Evolutionary conservation across 176 grass and related monocot genomes (phyloP).

Genomic region (Carex kokanica): DNA sequence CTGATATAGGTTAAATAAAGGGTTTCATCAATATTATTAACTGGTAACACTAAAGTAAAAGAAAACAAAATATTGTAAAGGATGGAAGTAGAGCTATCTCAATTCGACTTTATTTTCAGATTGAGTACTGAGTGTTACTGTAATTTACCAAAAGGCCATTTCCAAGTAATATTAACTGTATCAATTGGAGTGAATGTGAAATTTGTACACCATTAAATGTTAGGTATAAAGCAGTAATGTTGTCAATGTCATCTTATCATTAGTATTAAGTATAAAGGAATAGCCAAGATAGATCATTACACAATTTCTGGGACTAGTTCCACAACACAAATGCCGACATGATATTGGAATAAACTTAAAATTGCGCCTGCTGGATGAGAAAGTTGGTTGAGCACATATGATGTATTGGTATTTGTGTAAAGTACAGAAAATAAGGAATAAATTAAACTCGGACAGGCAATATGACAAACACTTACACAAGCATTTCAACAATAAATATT

Average conservation of each 20-base stretch:
- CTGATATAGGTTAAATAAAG: conserved; percentile 24
- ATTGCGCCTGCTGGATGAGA: background rate
- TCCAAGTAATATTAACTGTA: background rate
- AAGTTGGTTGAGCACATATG: background rate
- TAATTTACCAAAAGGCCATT: conserved; percentile 7
- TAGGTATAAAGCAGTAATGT: background rate
- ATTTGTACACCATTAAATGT: background rate
- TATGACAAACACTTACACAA: background rate
- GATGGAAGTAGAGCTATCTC: background rate
- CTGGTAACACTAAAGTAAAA: conserved; percentile 1
- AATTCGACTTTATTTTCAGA: background rate
- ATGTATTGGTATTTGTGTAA: background rate
- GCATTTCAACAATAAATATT: background rate
- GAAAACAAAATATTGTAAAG: background rate
- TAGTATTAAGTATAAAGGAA: background rate
- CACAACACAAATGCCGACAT: background rate
- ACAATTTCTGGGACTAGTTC: too few relatives aligned
- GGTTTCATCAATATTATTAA: conserved; percentile 17
- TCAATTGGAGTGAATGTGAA: background rate
- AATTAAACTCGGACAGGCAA: background rate
- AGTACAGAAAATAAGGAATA: background rate
- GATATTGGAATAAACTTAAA: background rate
- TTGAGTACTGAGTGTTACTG: background rate
- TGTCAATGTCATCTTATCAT: background rate
- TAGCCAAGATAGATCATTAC: background rate